Percentiles rank a stretch among this genome's conserved stretches.
Conservation (phyloP, 2,329 filamentous ascomycete genomes). For the Hymenoscyphus linearis region DNA sequence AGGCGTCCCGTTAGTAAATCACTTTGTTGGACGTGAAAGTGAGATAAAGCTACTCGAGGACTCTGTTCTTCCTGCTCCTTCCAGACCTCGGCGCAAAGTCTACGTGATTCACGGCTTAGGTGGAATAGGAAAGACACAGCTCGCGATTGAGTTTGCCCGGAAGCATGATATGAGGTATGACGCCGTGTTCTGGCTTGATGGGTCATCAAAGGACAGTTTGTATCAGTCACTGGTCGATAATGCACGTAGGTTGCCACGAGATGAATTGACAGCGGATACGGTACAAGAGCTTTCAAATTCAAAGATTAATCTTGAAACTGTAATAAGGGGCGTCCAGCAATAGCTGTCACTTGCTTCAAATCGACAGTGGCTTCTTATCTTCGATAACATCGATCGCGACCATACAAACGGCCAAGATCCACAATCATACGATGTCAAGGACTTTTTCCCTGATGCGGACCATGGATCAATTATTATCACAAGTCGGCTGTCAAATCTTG, state of each 20-base stretch:
- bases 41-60: neutral
- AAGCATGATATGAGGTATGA: neutral
- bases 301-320: neutral
- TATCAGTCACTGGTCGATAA: neutral
- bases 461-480: neutral
- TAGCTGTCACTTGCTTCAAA: neutral
- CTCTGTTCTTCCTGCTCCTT: neutral
- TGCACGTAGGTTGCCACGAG: neutral
- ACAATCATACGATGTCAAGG: neutral
- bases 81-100: neutral
- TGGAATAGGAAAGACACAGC: neutral
- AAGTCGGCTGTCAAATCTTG: neutral
- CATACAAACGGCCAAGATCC: neutral
- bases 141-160: neutral
- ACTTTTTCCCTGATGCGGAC: neutral
- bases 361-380: neutral
- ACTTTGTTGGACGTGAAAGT: neutral
- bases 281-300: too few species aligned
- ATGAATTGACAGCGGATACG: neutral
- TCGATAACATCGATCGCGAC: neutral
- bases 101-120: neutral
- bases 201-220: neutral
- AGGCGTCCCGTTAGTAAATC: neutral
- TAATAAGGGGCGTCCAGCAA: neutral
- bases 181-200: neutral